These are phyloP conservation scores for Brassica incana DNA, from an alignment of 345 rosid species.

Conservation along the genomic window DNA sequence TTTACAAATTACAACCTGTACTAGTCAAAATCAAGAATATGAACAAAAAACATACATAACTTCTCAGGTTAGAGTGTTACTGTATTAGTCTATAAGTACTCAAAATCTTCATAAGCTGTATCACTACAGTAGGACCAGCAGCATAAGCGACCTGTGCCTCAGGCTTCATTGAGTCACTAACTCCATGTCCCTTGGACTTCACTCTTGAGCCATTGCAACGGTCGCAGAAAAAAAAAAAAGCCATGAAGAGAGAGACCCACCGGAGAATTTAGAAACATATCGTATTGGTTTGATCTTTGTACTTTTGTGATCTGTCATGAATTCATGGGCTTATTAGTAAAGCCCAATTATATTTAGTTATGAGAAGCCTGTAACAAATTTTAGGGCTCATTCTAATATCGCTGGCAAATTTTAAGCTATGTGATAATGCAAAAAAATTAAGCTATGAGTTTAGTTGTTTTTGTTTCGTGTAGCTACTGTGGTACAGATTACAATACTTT, in stretches of 20 bases:
- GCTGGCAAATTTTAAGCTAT: background rate
- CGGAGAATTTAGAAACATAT: background rate
- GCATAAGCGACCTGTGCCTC: no score
- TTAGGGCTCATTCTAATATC: background rate
- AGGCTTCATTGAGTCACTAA: no score
- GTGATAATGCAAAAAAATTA: background rate
- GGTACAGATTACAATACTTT: background rate
- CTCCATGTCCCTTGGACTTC: no score
- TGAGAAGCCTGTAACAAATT: background rate
- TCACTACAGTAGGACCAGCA: no score
- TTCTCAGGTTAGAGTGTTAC: no score
- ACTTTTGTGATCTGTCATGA: background rate
- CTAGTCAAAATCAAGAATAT: no score
- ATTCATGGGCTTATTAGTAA: background rate
- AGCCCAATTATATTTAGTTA: background rate
- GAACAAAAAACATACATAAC: no score
- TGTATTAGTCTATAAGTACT: no score
- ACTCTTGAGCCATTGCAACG: background rate
- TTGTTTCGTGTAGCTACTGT: background rate
- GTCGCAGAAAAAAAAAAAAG: background rate
- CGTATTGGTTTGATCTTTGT: background rate
- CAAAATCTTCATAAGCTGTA: no score
- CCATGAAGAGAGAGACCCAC: background rate
- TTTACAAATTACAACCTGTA: no score
- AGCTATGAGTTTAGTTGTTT: background rate